phyloP scores from a whole-genome alignment of 352 stramenopile genomes.

The Pythium sp. region DNA sequence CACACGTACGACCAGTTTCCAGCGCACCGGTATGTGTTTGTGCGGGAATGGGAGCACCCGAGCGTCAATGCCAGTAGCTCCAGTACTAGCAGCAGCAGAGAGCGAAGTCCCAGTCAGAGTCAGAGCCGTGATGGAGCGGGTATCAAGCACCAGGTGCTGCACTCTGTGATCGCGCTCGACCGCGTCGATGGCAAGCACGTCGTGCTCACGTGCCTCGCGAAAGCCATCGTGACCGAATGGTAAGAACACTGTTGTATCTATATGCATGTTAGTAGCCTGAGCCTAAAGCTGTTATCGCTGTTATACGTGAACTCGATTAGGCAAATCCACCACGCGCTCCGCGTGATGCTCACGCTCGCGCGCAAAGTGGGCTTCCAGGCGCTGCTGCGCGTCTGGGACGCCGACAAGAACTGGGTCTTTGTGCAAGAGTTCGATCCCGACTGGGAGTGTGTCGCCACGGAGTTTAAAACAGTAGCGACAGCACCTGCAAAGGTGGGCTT shows the following conservation, averaged over 20 bases:
- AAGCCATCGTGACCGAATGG: constrained; percentile 36
- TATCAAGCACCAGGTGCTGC: constrained; percentile 20
- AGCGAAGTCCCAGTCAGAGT: neutral
- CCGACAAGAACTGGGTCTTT: constrained; percentile 51
- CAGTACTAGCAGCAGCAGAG: constrained; percentile 12
- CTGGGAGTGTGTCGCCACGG: constrained; percentile 31
- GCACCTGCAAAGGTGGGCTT: constrained; percentile 19
- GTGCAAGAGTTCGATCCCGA: constrained; percentile 39
- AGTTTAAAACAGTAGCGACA: neutral
- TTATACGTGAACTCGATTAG: neutral
- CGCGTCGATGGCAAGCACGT: constrained; percentile 19
- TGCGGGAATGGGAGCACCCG: constrained; percentile 20
- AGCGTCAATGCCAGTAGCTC: neutral
- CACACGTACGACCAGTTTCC: constrained; percentile 30
- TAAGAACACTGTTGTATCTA: neutral
- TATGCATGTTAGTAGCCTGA: neutral
- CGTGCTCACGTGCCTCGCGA: constrained; percentile 37
- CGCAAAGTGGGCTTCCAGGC: constrained; percentile 39
- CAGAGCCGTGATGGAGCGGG: constrained; percentile 3
- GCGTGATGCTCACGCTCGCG: constrained; percentile 30
- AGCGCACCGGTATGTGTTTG: constrained; percentile 22
- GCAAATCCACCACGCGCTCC: constrained; percentile 47
- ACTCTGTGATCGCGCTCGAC: constrained; percentile 26
- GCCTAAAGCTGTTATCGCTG: neutral
- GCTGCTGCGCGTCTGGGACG: constrained; percentile 49